These are phyloP conservation scores for Neurospora sp. DNA, from an alignment of 495 filamentous ascomycete genomes.

Conservation along the genomic window DNA sequence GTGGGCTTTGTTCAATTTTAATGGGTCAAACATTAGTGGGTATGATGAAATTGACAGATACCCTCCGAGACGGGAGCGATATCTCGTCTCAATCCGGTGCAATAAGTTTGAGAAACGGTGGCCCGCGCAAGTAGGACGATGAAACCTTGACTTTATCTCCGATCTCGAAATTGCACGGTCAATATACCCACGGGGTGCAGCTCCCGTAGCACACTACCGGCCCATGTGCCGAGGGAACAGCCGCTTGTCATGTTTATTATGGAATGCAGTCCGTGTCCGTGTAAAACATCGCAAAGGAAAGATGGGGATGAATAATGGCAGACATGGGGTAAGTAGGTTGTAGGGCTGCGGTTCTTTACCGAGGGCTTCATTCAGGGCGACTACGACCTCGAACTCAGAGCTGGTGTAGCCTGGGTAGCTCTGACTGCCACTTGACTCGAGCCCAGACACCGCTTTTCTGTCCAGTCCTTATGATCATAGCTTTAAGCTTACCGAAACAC, in stretches of 20 bases:
- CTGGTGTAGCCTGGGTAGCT: background rate
- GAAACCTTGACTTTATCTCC: background rate
- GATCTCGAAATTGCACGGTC: background rate
- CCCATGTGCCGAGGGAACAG: background rate
- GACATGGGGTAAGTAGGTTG: background rate
- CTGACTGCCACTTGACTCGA: background rate
- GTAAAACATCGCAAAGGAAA: background rate
- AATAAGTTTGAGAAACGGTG: background rate
- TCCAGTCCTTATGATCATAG: background rate
- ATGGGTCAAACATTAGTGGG: background rate
- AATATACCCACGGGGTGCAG: background rate
- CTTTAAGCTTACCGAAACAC: background rate
- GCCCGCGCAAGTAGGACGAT: background rate
- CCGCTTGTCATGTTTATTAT: background rate
- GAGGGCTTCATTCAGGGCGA: background rate
- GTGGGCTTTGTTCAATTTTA: background rate
- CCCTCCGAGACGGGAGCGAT: background rate
- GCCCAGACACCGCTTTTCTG: background rate
- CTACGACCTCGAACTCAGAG: background rate
- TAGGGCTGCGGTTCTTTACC: background rate
- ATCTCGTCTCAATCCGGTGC: background rate
- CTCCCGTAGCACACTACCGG: background rate
- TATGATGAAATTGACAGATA: background rate
- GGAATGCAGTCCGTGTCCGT: background rate
- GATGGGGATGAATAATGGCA: background rate